Evolutionary conservation across 768 basidiomycete species (phyloP).

Genomic region (Suillus ampliporus): DNA sequence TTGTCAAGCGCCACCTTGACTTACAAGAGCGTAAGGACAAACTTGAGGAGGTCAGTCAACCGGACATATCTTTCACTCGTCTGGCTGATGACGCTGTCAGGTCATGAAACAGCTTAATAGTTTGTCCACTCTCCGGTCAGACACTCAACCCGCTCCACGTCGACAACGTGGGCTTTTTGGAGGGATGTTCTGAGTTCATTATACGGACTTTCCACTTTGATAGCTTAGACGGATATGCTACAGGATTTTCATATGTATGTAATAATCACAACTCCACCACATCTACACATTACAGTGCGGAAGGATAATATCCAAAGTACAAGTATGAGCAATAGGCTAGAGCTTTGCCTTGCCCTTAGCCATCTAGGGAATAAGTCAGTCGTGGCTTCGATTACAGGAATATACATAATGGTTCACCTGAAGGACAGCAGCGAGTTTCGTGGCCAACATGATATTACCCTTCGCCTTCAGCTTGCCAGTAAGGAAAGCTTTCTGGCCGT

Average conservation of each 20-base stretch:
- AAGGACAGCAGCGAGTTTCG: slow-evolving; percentile 85
- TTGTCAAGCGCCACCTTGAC: slow-evolving; percentile 85
- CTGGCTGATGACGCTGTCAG: slow-evolving; percentile 42
- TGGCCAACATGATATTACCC: slow-evolving; percentile 93
- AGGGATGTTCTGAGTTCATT: slow-evolving; percentile 59
- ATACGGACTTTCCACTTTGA: slow-evolving; percentile 10
- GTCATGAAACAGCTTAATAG: slow-evolving; percentile 97
- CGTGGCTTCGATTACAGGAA: slow-evolving; percentile 2
- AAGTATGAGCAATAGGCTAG: slow-evolving; percentile 29
- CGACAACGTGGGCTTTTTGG: slow-evolving; percentile 83
- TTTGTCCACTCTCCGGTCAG: slow-evolving; percentile 85
- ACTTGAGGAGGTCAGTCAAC: slow-evolving; percentile 78
- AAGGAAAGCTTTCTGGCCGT: slow-evolving; percentile 97
- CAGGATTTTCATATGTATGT: slow-evolving; percentile 19
- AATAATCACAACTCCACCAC: slow-evolving; percentile 24
- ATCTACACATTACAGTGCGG: slow-evolving; percentile 5
- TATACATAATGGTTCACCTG: slow-evolving; percentile 60
- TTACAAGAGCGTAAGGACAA: slow-evolving; percentile 98
- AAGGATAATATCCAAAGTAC: neutral
- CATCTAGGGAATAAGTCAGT: slow-evolving; percentile 24
- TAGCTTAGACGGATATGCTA: slow-evolving; percentile 5
- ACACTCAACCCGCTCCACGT: slow-evolving; percentile 74
- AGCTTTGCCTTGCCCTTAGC: slow-evolving; percentile 49
- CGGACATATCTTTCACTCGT: slow-evolving; percentile 3
- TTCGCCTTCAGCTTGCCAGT: slow-evolving; percentile 91